Base-by-base conservation (phyloP, 495 filamentous ascomycete genomes). In the Tuber melanosporum region DNA sequence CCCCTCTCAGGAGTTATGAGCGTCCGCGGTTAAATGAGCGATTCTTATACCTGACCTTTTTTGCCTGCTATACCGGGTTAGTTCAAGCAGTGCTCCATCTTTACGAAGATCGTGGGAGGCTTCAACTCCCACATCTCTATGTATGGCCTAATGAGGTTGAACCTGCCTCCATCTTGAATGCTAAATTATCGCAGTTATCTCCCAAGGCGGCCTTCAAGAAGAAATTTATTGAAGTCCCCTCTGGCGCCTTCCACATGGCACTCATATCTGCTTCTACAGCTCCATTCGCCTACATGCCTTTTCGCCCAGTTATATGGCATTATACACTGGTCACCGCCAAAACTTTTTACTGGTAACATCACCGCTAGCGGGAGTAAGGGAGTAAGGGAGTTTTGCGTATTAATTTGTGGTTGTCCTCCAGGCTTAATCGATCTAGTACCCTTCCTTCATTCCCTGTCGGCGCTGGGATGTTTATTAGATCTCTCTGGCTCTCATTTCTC, bases 21-120 rank as follows among this genome's bases (percentile, higher is more conserved):
- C 88, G 95, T 22, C 86, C 90, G 20, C 88, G 88, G n/a, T 84
- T 98, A 77, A 99, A 99, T 83, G 95, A 99, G 85, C 87, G 92
- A 78, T 90, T 93, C 1, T 87, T 99, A 46, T 97, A 94, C 84
- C 86, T 98, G 26, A 90, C 92, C 14, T 89, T 89, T 66, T 89
- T 91, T 79, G 88, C 94, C 74, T 77, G 92, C 9, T 84, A 89
- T 1, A 85, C 95, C 26, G 94, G 92, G 8, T 77, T 92, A 52
- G 85, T 87, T 39, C 93, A 97, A 85, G 88, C 92, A 2, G 77
- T 87, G 17, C 75, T 87, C 45, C 95, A 99, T 80, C 85, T 97
- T 22, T 89, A 87, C 76, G 86, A 85, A 75, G 94, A 98, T 82
- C 90, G 90, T 79, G 94, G 97, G 83, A 87, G 87, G 57, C 84